Evolutionary conservation across 257 asterid genomes (phyloP), one percentile per base, ranked within the genome.

Genomic region (Eustoma russellianum): DNA sequence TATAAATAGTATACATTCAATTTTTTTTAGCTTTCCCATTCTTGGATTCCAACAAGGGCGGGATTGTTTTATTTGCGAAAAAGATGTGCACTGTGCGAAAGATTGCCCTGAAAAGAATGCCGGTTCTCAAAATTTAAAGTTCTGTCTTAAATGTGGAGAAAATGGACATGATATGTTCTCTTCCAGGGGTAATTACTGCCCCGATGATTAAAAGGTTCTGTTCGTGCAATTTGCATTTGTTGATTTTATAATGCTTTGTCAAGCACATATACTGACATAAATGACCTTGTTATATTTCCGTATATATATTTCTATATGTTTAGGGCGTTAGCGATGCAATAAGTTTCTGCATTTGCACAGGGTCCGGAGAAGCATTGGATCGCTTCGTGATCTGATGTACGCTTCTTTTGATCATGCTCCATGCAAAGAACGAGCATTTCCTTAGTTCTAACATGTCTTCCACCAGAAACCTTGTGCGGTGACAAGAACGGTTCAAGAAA

Each of bases 81-180:
- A 72, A 66, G 83, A 79, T 33, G 95, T 93, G 56, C 98, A 91
- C 70, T 92, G 87, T 35, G 96, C 98, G 24, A 91, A 83, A 67
- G 94, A 91, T 67, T 91, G 98, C 64, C 88, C 86, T 14, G 95
- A 77, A 33, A 87, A 71, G 65, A 46, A 53, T 7, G 69, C 30
- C 53, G 61, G 56, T 12, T 56, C 66, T 55, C 70, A 62, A 56
- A 75, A 48, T 65, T 74, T 80, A 33, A 84, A 72, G 70, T 59
- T 79, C 17, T 91, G 98, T 68, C 65, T 91, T 52, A 91, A 72
- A 70, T 87, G 98, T 74, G 98, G 97, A 61, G 88, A 82, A 60
- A 44, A 65, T 40, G 98, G 93, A 43, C 98, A 87, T 73, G 95
- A 84, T 11, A 77, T 91, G 86, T 82, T 85, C 57, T 66, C 85